phyloP scores from a whole-genome alignment of 768 basidiomycete genomes.

The Mycena sanguinolenta region DNA sequence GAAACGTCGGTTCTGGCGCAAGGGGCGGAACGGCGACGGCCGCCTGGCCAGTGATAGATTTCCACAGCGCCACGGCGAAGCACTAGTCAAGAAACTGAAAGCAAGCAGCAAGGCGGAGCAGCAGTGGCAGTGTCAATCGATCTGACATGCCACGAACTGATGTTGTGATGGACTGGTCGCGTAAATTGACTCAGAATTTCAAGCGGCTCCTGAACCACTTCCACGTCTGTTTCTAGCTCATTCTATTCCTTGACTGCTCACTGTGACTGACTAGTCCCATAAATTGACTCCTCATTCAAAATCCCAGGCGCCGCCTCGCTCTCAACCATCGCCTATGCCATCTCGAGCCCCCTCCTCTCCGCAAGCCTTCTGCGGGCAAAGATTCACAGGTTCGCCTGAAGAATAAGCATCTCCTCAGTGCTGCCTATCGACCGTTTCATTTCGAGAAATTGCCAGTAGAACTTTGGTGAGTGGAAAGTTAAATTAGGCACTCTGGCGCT shows the following conservation, averaged over 20 bases:
- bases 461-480: slow-evolving; percentile 1
- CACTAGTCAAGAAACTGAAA: not conserved
- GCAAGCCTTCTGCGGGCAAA: no score
- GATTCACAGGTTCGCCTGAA: slow-evolving; percentile 23
- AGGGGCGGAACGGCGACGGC: slow-evolving; percentile 26
- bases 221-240: no score
- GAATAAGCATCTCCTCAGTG: slow-evolving; percentile 5
- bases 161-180: no score
- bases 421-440: slow-evolving; percentile 11
- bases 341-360: no score
- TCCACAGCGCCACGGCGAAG: slow-evolving; percentile 36
- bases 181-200: no score
- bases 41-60: slow-evolving; percentile 34
- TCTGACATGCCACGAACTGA: no score
- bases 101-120: not conserved
- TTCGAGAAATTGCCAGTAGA: slow-evolving; percentile 29
- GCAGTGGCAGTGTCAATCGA: not conserved
- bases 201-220: no score
- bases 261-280: no score
- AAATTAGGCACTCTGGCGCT: not conserved
- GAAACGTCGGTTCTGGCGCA: slow-evolving; percentile 30
- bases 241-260: no score
- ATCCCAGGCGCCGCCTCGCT: no score
- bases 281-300: no score
- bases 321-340: no score